Evolutionary conservation across 176 grass and related monocot genomes (phyloP), one percentile per base, ranked within the genome.

Genomic region (Juncus effusus): DNA sequence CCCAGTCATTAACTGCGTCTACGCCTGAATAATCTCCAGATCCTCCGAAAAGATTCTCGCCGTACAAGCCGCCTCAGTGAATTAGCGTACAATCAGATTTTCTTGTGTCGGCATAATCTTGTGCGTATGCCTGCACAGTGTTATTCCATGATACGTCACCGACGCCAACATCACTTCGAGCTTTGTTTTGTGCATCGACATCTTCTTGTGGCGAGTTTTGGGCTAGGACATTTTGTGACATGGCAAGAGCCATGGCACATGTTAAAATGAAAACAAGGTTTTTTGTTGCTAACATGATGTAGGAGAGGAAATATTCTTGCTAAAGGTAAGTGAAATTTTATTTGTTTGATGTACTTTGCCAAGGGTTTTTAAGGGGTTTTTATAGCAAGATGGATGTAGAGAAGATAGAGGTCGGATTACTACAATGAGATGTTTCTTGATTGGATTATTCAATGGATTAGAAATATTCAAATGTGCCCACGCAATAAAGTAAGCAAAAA

Each of bases 41-140:
- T 58, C 77, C 68, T 14, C 5, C 38, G 57, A 73, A 79, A 62
- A 79, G 41, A 51, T 79, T 79, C 51, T 79, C 60, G 0, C 67
- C 77, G 56, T 65, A 79, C 7, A 36, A 50, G 4, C 77, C 77
- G 40, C 37, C 59, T 7, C 59, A 79, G 60, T 79, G 77, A 15
- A 59, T n/a, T 4, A 79, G 50, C 16, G 12, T 2, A 64, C 74
- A 77, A 42, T 77, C 19, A 28, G 19, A 1, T 28, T 28, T 28
- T 28, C 19, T 28, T 28, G 19, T 28, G 19, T 28, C 19, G 52
- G 74, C 63, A 13, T 77, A 68, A 28, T 59, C 59, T 41, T 67
- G 49, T 2, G 74, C 74, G 39, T 60, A 77, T 38, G 74, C 53
- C 10, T 52, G 62, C 38, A 68, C 9, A 6, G 51, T 68, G 62